phyloP scores from a whole-genome alignment of 1,284 basidiomycete species.

The Meira miltonrushii region DNA sequence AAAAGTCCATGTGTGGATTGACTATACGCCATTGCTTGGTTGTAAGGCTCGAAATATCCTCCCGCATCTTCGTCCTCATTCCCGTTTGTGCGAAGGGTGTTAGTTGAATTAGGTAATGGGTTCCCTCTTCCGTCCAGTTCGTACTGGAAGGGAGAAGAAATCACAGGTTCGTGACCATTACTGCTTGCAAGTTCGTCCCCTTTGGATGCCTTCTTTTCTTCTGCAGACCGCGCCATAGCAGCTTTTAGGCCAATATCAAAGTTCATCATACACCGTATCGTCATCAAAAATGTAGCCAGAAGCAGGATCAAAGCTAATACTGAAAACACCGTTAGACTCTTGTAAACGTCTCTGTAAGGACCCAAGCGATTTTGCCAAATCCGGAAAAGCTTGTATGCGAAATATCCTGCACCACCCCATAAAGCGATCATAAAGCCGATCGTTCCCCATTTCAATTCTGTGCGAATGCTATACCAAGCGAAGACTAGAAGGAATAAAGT shows the following conservation, averaged over 20 bases:
- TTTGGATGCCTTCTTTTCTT: constrained; percentile 6
- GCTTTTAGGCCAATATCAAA: constrained; percentile 39
- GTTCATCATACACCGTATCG: constrained; percentile 38
- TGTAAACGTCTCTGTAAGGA: constrained; percentile 41
- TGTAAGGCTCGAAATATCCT: too few relatives aligned
- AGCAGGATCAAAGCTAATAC: constrained; percentile 34
- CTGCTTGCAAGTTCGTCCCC: constrained; percentile 11
- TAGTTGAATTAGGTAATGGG: too few relatives aligned
- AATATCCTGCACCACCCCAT: constrained; percentile 37
- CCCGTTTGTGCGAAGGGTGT: too few relatives aligned
- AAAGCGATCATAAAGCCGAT: constrained; percentile 27
- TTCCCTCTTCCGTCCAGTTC: too few relatives aligned
- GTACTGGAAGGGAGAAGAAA: too few relatives aligned
- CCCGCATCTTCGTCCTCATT: too few relatives aligned
- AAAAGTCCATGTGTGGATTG: too few relatives aligned
- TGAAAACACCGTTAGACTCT: constrained; percentile 41
- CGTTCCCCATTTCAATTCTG: constrained; percentile 37
- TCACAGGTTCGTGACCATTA: too few relatives aligned
- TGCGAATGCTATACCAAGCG: constrained; percentile 37
- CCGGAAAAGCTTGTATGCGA: constrained; percentile 37
- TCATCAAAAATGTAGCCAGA: constrained; percentile 30
- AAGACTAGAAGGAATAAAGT: constrained; percentile 33
- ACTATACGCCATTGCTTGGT: too few relatives aligned
- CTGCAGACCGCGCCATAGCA: constrained; percentile 22
- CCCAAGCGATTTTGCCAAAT: constrained; percentile 34